Percentiles rank a stretch among this genome's conserved stretches.
Evolutionary conservation across 306 rosid species (phyloP).

Genomic region (Lathyrus oleraceus): DNA sequence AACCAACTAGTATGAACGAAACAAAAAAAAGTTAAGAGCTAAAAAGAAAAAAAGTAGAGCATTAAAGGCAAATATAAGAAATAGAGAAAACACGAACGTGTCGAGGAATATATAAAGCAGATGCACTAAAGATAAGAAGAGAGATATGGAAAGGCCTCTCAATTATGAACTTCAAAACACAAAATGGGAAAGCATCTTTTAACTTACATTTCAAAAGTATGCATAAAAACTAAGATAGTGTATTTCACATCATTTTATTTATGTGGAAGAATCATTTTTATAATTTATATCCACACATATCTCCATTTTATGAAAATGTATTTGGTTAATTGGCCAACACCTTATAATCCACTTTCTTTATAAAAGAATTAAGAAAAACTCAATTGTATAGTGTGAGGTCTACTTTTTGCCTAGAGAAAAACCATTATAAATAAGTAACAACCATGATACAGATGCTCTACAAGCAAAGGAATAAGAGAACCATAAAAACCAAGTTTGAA

Average conservation of each 20-base stretch:
- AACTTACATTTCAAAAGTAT: neutral
- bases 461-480: conserved; percentile 22
- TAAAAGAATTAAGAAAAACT: conserved; percentile 12
- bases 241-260: neutral
- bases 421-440: conserved; percentile 39
- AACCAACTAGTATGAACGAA: conserved; percentile 47
- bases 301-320: conserved; percentile 39
- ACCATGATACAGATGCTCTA: conserved; percentile 17
- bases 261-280: neutral
- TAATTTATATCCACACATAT: conserved; percentile 30
- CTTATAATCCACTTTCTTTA: neutral
- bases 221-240: neutral
- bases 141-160: conserved; percentile 24
- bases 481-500: conserved; percentile 16
- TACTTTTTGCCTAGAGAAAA: neutral
- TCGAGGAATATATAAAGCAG: conserved; percentile 51
- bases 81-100: conserved; percentile 36
- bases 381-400: conserved; percentile 15
- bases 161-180: conserved; percentile 20
- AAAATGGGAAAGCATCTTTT: conserved; percentile 14
- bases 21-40: neutral
- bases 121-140: conserved; percentile 35
- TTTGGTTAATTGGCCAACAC: conserved; percentile 25
- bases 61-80: conserved; percentile 4
- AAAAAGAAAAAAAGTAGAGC: conserved; percentile 27